Percentiles rank a stretch among this genome's conserved stretches.
Conservation (phyloP, 768 basidiomycete species). For the Sporobolomyces phaffii region DNA sequence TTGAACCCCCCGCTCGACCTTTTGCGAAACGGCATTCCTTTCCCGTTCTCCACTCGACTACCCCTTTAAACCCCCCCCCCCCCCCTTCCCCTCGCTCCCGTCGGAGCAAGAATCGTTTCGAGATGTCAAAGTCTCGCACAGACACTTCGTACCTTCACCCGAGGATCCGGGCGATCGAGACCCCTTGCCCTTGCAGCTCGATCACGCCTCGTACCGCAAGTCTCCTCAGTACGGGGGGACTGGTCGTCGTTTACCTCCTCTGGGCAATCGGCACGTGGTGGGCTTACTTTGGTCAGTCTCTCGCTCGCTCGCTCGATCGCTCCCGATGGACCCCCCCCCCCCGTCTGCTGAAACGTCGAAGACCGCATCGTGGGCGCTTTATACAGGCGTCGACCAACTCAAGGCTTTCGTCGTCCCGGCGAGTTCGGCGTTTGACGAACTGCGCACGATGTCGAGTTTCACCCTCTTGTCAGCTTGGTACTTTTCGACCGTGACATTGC, state of each 20-base stretch:
- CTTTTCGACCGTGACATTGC: neutral
- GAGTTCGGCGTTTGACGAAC: neutral
- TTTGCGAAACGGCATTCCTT: no score
- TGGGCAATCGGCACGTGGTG: neutral
- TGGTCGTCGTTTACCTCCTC: neutral
- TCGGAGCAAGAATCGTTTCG: no score
- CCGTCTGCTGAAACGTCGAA: no score
- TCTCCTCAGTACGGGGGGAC: neutral
- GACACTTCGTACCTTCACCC: neutral
- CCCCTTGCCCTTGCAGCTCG: conserved; percentile 13
- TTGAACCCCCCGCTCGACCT: no score
- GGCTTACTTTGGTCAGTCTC: neutral
- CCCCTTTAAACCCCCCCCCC: no score
- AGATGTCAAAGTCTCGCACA: neutral
- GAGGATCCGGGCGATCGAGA: neutral
- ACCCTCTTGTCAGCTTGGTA: neutral
- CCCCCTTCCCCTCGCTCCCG: no score
- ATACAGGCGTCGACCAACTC: neutral
- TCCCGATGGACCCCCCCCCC: no score
- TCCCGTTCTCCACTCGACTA: no score
- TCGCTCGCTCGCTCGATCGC: neutral
- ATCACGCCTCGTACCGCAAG: neutral
- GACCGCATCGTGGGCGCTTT: neutral
- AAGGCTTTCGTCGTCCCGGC: neutral
- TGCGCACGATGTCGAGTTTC: neutral